Percentiles rank a stretch among this genome's conserved stretches.
Conservation (phyloP, 2,329 filamentous ascomycete species). For the Fusarium drepaniforme region DNA sequence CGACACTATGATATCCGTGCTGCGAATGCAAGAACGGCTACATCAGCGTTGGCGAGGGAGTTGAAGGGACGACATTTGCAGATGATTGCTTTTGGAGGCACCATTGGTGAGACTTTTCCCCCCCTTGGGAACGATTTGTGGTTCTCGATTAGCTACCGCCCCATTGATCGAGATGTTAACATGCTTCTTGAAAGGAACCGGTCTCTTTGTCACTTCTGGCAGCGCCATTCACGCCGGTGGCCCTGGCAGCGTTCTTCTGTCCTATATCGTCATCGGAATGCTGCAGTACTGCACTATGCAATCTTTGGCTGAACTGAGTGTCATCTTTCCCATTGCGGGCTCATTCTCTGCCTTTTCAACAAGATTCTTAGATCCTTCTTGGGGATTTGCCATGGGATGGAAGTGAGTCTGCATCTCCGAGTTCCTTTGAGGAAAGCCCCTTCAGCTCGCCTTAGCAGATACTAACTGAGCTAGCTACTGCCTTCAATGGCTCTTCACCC, state of each 20-base stretch:
- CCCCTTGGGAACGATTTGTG: neutral
- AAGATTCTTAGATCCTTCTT: conserved; percentile 91
- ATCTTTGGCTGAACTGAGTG: conserved; percentile 90
- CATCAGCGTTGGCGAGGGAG: conserved; percentile 79
- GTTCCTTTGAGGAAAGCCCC: neutral
- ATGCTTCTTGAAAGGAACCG: conserved; percentile 69
- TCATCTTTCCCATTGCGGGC: conserved; percentile 91
- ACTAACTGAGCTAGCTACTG: conserved; percentile 71
- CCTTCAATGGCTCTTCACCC: conserved; percentile 85
- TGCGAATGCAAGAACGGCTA: conserved; percentile 79
- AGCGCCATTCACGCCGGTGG: conserved; percentile 78
- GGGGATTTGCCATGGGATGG: conserved; percentile 97
- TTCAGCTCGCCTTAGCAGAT: neutral
- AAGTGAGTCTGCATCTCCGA: conserved; percentile 68
- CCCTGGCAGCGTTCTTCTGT: conserved; percentile 81
- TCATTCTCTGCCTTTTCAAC: conserved; percentile 95
- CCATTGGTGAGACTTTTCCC: conserved; percentile 71
- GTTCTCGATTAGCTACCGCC: neutral
- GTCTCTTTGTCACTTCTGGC: conserved; percentile 90
- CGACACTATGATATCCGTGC: conserved; percentile 67
- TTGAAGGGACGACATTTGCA: conserved; percentile 89
- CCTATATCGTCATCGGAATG: conserved; percentile 80
- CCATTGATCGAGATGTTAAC: neutral
- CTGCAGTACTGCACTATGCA: conserved; percentile 96
- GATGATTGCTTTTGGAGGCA: conserved; percentile 97